phyloP scores from a whole-genome alignment of 805 yeast species.

The Nakazawaea pomicola region DNA sequence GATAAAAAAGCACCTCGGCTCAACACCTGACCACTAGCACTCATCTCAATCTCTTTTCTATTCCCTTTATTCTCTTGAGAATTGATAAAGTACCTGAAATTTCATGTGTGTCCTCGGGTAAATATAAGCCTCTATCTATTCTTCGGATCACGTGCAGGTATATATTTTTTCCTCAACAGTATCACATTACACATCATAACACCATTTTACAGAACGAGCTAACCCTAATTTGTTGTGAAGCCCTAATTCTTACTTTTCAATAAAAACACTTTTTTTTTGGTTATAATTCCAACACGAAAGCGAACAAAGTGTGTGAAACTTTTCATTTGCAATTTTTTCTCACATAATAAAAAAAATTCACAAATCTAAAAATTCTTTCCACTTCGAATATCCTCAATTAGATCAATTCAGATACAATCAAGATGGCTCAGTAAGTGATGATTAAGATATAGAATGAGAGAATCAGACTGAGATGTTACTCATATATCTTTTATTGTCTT shows the following conservation, averaged over 20 bases:
- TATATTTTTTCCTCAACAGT: too few species aligned
- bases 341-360: background rate
- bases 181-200: too few species aligned
- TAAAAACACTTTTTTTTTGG: too few species aligned
- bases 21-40: constrained; percentile 19
- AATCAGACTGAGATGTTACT: background rate
- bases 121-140: too few species aligned
- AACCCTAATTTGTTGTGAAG: too few species aligned
- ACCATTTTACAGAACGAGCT: constrained; percentile 1
- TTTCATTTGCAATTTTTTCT: too few species aligned
- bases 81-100: background rate
- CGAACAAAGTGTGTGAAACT: background rate
- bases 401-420: background rate
- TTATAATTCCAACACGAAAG: too few species aligned
- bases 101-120: background rate
- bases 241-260: background rate
- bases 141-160: too few species aligned
- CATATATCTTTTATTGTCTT: constrained; percentile 2
- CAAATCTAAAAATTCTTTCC: background rate
- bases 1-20: constrained; percentile 23
- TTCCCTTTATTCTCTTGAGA: background rate
- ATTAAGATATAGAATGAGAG: background rate
- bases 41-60: constrained; percentile 14
- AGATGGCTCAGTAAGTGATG: constrained; percentile 14
- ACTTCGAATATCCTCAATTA: background rate